Base-by-base conservation (phyloP, 495 filamentous ascomycete genomes). In the Neurospora sp. region DNA sequence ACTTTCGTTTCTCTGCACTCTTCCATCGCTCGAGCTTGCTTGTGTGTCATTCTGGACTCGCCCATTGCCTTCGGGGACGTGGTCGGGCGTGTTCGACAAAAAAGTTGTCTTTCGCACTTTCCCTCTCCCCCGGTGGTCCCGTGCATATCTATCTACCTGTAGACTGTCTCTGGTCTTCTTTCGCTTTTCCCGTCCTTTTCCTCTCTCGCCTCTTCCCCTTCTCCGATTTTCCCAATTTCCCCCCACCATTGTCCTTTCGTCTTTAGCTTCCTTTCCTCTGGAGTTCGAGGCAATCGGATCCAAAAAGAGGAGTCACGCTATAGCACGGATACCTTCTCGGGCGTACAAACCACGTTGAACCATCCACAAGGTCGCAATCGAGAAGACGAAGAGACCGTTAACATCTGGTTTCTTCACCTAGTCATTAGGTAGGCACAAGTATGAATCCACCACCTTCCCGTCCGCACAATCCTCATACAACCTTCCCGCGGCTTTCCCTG, bases 281-380 rank as follows among this genome's bases (percentile, higher is more conserved):
- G 73, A 72, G 11, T 42, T 59, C 41, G n/a, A 73, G n/a, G 27
- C 42, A 70, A 72, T 69, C 69, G 53, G 53, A 35, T 35, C 53
- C 53, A 35, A 61, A 35, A 35, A 31, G 14, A 61, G 27, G 53
- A 61, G 27, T 31, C 53, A 61, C 53, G 53, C 53, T 61, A 61
- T 61, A 35, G 53, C 27, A 61, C 53, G 27, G 12, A 61, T 61
- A 61, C 53, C 46, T 18, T 59, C 48, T 35, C 59, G 73, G 61
- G 71, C 37, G 41, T 71, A 72, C 53, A 59, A 71, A 74, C 73
- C 31, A 39, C 59, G 1, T 61, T 72, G 69, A 68, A 68, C 70
- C 9, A 72, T 46, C 59, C 22, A 44, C 40, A 27, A 70, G 69
- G n/a, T 61, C 16, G 48, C 48, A 27, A 31, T 27, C 20, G 20